A percentile compares a stretch with the other conserved stretches of the same genome.
These are phyloP conservation scores for Ceratocystis ficicola DNA, from an alignment of 2,329 filamentous ascomycete genomes.

Conservation along the genomic window DNA sequence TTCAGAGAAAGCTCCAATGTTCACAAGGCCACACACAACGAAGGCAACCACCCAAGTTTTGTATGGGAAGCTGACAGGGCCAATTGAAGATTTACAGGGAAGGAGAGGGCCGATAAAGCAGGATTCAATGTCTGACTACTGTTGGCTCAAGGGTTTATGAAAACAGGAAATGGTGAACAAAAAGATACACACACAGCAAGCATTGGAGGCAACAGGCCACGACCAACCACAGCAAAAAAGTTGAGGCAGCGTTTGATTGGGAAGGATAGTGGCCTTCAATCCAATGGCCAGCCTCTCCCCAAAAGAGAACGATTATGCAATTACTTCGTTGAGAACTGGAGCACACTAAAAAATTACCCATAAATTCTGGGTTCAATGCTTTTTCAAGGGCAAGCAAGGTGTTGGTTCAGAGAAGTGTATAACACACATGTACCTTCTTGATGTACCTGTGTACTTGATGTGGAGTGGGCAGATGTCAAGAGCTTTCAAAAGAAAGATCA, in stretches of 20 bases:
- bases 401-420: background rate
- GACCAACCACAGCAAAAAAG: slow-evolving; percentile 9
- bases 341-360: background rate
- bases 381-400: background rate
- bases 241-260: slow-evolving; percentile 18
- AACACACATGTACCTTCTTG: background rate
- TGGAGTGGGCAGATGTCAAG: slow-evolving; percentile 2
- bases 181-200: background rate
- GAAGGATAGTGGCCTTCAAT: background rate
- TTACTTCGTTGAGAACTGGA: slow-evolving; percentile 3
- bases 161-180: background rate
- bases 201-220: background rate
- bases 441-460: background rate
- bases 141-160: slow-evolving; percentile 7
- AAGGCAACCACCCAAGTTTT: slow-evolving; percentile 18
- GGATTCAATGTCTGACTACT: background rate
- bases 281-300: background rate
- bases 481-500: slow-evolving; percentile 12
- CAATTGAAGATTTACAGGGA: slow-evolving; percentile 13
- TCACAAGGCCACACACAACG: slow-evolving; percentile 4
- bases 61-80: slow-evolving; percentile 9
- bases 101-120: slow-evolving; percentile 16
- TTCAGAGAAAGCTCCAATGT: slow-evolving; percentile 13
- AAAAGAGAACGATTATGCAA: slow-evolving; percentile 1
- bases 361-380: slow-evolving; percentile 8